Conservation (phyloP, 805 yeast genomes). For the Candida tammaniensis region DNA sequence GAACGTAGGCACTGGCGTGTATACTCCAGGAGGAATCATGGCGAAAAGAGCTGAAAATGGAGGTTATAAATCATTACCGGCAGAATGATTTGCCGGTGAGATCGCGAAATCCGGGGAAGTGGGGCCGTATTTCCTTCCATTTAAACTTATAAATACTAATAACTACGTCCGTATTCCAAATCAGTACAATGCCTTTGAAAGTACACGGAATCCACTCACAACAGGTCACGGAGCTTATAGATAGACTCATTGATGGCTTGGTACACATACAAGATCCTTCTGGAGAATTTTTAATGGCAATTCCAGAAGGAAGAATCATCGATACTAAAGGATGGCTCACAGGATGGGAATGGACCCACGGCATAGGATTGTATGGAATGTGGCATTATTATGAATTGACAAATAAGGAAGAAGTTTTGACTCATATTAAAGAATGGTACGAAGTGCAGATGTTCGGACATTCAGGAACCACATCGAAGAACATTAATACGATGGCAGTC, state of each 20-base stretch:
- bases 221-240: slow-evolving; percentile 10
- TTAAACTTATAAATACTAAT: no score
- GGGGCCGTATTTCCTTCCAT: no score
- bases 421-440: slow-evolving; percentile 26
- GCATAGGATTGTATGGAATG: slow-evolving; percentile 36
- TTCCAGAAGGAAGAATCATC: slow-evolving; percentile 30
- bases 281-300: slow-evolving; percentile 25
- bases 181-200: slow-evolving; percentile 16
- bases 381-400: slow-evolving; percentile 33
- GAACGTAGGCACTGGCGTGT: slow-evolving; percentile 31
- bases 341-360: slow-evolving; percentile 42
- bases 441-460: slow-evolving; percentile 23
- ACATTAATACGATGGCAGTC: slow-evolving; percentile 35
- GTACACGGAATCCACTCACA: slow-evolving; percentile 13
- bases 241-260: slow-evolving; percentile 20
- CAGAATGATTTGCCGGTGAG: no score
- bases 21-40: slow-evolving; percentile 47
- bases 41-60: slow-evolving; percentile 28
- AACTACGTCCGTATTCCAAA: no score
- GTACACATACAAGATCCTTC: slow-evolving; percentile 28
- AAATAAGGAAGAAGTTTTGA: slow-evolving; percentile 18
- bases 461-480: slow-evolving; percentile 30
- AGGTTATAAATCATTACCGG: slow-evolving; percentile 1
- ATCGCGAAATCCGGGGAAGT: no score
- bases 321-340: slow-evolving; percentile 38